Evolutionary conservation across 805 yeast genomes (phyloP), one percentile per base, ranked within the genome.

Genomic region (Tetrapisispora taiwanensis): DNA sequence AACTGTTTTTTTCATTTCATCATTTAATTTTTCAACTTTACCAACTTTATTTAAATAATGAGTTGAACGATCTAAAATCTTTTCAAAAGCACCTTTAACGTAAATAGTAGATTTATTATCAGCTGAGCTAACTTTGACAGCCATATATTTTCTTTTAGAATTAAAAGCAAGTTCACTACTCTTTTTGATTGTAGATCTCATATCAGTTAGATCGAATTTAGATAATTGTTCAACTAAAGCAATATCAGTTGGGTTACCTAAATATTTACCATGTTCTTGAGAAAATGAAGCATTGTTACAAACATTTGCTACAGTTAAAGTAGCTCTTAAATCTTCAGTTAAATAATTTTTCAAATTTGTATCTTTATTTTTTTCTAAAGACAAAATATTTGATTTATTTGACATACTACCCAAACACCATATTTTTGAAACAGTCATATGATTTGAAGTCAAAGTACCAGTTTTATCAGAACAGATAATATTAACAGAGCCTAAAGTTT

Each of bases 231-330:
- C 95, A 45, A 88, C 70, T 36, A 92, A 69, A 0, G 98, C 97
- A 53, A 89, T 79, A 66, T 92, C 98, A 13, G 95, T 87, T 33
- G 98, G 95, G 63, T 90, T 92, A 24, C 98, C 98, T 39, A 84
- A 76, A 56, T 67, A 82, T 57, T 76, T 79, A 46, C 76, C 83
- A 57, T 73, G 76, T 54, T 84, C 94, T 36, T 65, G 66, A 0
- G 89, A 81, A 52, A 67, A 84, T 48, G 76, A 73, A 13, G 88
- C 76, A 58, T 84, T 84, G 66, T 84, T 84, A 68, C 92, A 84
- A 39, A 83, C 60, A 52, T 76, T 80, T 17, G 89, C 90, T 34
- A 78, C 69, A 53, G 78, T 83, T 49, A 84, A 62, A 15, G 79
- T 69, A 42, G 69, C 68, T 34, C 57, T 67, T 28, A 81, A 72